Percentiles rank a stretch among this genome's conserved stretches.
These are phyloP conservation scores for Teunomyces pallodes DNA, from an alignment of 805 yeast genomes.

Conservation along the genomic window DNA sequence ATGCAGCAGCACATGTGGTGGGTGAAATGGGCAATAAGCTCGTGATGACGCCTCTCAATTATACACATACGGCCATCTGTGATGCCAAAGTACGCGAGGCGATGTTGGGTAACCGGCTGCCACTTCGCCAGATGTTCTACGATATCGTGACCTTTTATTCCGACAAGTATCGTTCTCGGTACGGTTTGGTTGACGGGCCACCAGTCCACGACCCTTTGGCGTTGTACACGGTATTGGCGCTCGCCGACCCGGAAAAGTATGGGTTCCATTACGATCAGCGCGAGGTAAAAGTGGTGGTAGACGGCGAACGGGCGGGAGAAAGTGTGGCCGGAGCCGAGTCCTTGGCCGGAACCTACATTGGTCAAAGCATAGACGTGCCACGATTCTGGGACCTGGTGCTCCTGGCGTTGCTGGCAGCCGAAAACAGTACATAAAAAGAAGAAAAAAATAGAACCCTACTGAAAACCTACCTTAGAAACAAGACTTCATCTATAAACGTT, in stretches of 20 bases:
- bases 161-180: slow-evolving; percentile 11
- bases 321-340: slow-evolving; percentile 12
- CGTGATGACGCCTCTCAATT: slow-evolving; percentile 61
- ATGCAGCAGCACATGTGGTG: slow-evolving; percentile 63
- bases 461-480: not conserved
- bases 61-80: slow-evolving; percentile 66
- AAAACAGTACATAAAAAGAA: not conserved
- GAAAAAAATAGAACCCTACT: too few species aligned
- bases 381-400: slow-evolving; percentile 10
- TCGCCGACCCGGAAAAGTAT: slow-evolving; percentile 26
- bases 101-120: not conserved
- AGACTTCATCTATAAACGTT: slow-evolving; percentile 8
- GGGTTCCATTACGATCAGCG: slow-evolving; percentile 26
- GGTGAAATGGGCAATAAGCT: slow-evolving; percentile 49
- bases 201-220: slow-evolving; percentile 84
- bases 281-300: slow-evolving; percentile 20
- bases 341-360: slow-evolving; percentile 6
- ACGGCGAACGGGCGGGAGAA: slow-evolving; percentile 33
- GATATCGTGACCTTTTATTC: slow-evolving; percentile 22
- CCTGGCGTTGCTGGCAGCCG: not conserved
- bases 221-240: slow-evolving; percentile 53
- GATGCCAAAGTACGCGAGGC: slow-evolving; percentile 17
- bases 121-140: slow-evolving; percentile 21
- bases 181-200: slow-evolving; percentile 49
- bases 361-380: slow-evolving; percentile 6